Percentiles rank a stretch among this genome's conserved stretches.
phyloP scores from a whole-genome alignment of 306 rosid genomes.

The Psophocarpus tetragonolobus region DNA sequence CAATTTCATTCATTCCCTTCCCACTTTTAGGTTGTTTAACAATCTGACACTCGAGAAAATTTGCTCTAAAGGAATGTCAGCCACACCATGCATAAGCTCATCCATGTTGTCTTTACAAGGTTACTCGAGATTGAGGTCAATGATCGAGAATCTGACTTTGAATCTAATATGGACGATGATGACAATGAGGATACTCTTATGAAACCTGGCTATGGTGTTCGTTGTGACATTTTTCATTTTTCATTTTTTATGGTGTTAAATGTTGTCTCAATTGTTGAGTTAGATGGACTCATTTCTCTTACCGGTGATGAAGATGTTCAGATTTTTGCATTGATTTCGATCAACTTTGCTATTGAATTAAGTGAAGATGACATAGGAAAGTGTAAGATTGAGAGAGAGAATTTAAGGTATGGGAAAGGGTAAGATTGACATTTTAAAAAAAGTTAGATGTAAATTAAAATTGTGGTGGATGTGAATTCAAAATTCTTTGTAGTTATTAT shows the following conservation, averaged over 20 bases:
- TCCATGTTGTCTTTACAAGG: constrained; percentile 64
- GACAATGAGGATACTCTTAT: constrained; percentile 28
- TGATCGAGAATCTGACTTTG: constrained; percentile 43
- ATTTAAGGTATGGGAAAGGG: too few species aligned
- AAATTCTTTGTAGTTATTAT: too few species aligned
- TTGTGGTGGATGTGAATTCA: too few species aligned
- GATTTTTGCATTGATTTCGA: constrained; percentile 71
- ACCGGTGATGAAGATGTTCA: constrained; percentile 82
- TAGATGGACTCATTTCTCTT: constrained; percentile 56
- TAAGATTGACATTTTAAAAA: too few species aligned
- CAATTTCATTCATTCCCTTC: too few species aligned
- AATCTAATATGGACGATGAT: constrained; percentile 56
- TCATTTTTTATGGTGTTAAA: constrained; percentile 86
- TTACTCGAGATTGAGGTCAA: constrained; percentile 56
- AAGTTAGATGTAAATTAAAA: too few species aligned
- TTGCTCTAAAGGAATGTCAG: constrained; percentile 72
- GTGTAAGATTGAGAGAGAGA: too few species aligned
- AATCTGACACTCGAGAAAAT: constrained; percentile 61
- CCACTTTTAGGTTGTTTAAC: constrained; percentile 75
- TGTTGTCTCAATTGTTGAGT: constrained; percentile 60
- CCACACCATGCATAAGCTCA: constrained; percentile 80
- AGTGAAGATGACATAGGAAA: constrained; percentile 76
- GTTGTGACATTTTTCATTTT: constrained; percentile 73
- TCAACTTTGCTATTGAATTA: constrained; percentile 73
- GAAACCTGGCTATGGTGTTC: constrained; percentile 64